These are phyloP conservation scores for Cotoneaster glaucophyllus DNA, from an alignment of 306 rosid species.

Conservation along the genomic window DNA sequence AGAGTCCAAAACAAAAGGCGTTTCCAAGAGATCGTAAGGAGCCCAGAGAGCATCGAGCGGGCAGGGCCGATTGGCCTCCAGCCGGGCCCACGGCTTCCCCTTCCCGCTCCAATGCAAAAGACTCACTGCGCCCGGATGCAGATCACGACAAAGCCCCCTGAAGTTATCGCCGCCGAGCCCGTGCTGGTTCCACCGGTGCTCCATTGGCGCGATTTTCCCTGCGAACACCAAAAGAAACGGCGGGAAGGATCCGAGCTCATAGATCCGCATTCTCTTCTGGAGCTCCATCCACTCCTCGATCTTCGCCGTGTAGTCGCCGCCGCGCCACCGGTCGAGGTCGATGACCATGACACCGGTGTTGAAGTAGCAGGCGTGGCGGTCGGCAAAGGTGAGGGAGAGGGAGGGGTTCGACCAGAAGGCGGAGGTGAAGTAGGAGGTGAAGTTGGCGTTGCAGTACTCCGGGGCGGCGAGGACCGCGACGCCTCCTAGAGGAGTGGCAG, in stretches of 20 bases:
- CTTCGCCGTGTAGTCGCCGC: conserved; percentile 46
- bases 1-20: conserved; percentile 73
- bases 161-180: conserved; percentile 82
- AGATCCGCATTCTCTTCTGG: conserved; percentile 74
- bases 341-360: conserved; percentile 96
- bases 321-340: conserved; percentile 65
- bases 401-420: conserved; percentile 83
- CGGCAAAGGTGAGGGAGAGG: conserved; percentile 46
- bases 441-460: conserved; percentile 86
- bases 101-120: conserved; percentile 95
- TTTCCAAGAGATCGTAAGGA: conserved; percentile 71
- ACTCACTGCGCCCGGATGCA: conserved; percentile 86
- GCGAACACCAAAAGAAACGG: conserved; percentile 80
- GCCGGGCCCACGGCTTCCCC: conserved; percentile 89
- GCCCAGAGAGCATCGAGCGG: conserved; percentile 94
- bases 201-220: conserved; percentile 59
- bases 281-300: conserved; percentile 94
- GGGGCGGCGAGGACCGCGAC: conserved; percentile 65
- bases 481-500: conserved; percentile 35
- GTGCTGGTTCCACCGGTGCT: conserved; percentile 90
- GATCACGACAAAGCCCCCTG: conserved; percentile 68
- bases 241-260: conserved; percentile 71
- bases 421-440: conserved; percentile 64
- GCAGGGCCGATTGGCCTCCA: conserved; percentile 78
- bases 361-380: conserved; percentile 63